Conservation (phyloP, 352 stramenopile genomes). For the Phytopythium ostracodes region DNA sequence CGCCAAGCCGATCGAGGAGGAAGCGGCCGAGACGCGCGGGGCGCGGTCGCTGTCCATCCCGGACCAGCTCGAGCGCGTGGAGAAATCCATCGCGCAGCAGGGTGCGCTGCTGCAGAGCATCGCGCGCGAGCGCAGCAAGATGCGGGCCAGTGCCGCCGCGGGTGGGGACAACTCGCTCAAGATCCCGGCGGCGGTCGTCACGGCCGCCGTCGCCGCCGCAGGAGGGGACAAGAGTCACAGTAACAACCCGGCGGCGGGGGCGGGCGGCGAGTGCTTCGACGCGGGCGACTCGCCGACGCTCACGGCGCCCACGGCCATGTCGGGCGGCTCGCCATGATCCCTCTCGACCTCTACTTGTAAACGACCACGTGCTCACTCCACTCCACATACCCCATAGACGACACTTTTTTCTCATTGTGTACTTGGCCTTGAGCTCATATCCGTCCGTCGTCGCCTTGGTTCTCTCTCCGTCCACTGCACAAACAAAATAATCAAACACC, state of each 20-base stretch:
- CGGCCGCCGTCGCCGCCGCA: neutral
- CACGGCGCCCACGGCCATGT: slow-evolving; percentile 33
- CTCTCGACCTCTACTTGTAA: too few relatives aligned
- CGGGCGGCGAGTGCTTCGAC: neutral
- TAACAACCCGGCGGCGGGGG: neutral
- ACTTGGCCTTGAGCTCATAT: neutral
- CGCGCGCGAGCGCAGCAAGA: slow-evolving; percentile 44
- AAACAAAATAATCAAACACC: neutral
- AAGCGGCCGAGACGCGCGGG: slow-evolving; percentile 13
- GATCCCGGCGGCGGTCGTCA: neutral
- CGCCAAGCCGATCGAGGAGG: neutral
- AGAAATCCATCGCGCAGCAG: slow-evolving; percentile 63
- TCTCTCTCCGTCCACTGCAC: too few relatives aligned
- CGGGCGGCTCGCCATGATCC: slow-evolving; percentile 27
- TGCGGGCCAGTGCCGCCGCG: slow-evolving; percentile 14
- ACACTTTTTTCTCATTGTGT: too few relatives aligned
- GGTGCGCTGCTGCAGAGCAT: slow-evolving; percentile 57
- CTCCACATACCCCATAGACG: neutral
- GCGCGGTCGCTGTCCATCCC: slow-evolving; percentile 44
- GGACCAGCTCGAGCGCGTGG: slow-evolving; percentile 45
- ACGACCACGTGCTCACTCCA: too few relatives aligned
- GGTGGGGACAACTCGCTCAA: neutral
- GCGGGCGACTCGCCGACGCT: slow-evolving; percentile 20
- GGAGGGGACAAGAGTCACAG: neutral
- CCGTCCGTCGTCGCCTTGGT: too few relatives aligned